A percentile compares a stretch with the other conserved stretches of the same genome.
Conservation (phyloP, 2,329 filamentous ascomycete genomes). For the Phoma sp. region DNA sequence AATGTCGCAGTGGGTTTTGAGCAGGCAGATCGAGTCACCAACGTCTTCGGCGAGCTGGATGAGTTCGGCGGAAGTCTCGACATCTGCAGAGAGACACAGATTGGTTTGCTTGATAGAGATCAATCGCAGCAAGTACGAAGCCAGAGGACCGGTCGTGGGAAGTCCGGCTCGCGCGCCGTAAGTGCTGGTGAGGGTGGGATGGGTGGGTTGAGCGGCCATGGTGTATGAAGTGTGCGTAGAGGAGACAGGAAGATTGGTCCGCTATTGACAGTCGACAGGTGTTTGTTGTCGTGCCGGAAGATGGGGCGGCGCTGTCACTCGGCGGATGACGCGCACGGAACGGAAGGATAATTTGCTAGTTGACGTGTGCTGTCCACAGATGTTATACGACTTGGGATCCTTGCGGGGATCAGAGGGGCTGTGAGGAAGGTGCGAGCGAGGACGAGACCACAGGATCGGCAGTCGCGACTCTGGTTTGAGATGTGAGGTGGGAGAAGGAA, state of each 20-base stretch:
- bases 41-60: slow-evolving; percentile 64
- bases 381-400: slow-evolving; percentile 10
- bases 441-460: slow-evolving; percentile 14
- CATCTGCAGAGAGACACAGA: slow-evolving; percentile 64
- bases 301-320: neutral
- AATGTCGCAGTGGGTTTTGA: slow-evolving; percentile 69
- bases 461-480: slow-evolving; percentile 7
- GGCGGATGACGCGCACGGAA: slow-evolving; percentile 10
- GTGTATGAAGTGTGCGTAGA: slow-evolving; percentile 9
- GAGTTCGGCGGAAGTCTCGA: slow-evolving; percentile 63
- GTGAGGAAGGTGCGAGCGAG: slow-evolving; percentile 3
- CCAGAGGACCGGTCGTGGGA: slow-evolving; percentile 54
- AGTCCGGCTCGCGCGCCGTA: slow-evolving; percentile 56
- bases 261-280: slow-evolving; percentile 5
- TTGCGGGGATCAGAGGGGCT: slow-evolving; percentile 18
- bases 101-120: slow-evolving; percentile 61
- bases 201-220: slow-evolving; percentile 43
- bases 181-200: slow-evolving; percentile 47
- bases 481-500: neutral
- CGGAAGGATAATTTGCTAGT: slow-evolving; percentile 17
- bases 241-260: slow-evolving; percentile 2
- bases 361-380: slow-evolving; percentile 10
- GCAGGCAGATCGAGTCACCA: slow-evolving; percentile 66
- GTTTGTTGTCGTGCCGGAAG: slow-evolving; percentile 9
- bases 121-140: slow-evolving; percentile 57